Base-by-base conservation (phyloP, 345 rosid species). In the Hypericum androsaemum region DNA sequence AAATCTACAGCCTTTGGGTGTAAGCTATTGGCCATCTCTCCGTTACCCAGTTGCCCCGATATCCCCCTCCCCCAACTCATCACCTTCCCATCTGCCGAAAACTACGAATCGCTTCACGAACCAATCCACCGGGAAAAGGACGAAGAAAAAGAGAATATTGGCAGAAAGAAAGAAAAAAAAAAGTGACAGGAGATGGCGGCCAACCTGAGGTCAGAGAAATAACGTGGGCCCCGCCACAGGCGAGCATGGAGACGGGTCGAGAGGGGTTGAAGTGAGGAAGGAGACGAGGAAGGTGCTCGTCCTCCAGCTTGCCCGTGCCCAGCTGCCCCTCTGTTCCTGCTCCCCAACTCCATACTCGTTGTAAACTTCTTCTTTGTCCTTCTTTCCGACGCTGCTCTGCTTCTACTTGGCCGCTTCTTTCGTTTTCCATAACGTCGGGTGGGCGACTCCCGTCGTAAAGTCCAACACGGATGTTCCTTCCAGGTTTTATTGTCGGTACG, bases 141-240 rank as follows among this genome's bases (percentile, higher is more conserved):
- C 35, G 12, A 8, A n/a, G 32, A 8, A 44, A 6, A 38, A 41
- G 22, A 15, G 10, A 16, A 35, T 10, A 16, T 28, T 5, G 15
- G n/a, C 10, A 16, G 46, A 10, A 49, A 42, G 43, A 41, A 37
- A 55, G 14, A 11, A 8, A 12, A 17, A 38, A 14, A 8, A 22
- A 22, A 22, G 32, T 22, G 32, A 4, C 32, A 1, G 32, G 32
- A 22, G 32, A 22, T 22, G n/a, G n/a, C 32, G 32, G 32, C 32
- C 32, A 22, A 22, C 32, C 32, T 22, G 32, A 22, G 32, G 2
- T 22, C 32, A 22, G 4, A 22, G 32, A 92, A 53, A 90, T 51
- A 68, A 80, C 89, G 64, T 90, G 96, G 67, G 96, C 89, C 53
- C 98, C 89, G 62, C 98, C 98, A 59, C 98, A 84, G 10, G 96